Evolutionary conservation across 768 basidiomycete genomes (phyloP).

Genomic region (Amanita jacksonii): DNA sequence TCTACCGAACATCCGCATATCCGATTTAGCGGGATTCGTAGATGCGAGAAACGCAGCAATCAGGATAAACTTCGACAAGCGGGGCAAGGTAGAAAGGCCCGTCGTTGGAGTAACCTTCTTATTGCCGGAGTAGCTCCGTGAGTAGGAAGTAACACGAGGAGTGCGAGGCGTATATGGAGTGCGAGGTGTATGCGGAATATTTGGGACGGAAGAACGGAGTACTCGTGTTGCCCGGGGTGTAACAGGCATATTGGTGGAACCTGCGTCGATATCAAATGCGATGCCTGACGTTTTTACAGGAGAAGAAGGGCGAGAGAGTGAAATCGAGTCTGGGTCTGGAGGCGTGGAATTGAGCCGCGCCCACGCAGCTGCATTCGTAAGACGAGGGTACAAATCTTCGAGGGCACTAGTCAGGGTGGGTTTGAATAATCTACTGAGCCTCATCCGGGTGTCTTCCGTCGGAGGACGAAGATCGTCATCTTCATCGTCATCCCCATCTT

Average conservation of each 20-base stretch:
- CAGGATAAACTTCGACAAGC: constrained; percentile 67
- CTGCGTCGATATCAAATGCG: not conserved
- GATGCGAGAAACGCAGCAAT: constrained; percentile 76
- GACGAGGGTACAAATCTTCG: constrained; percentile 59
- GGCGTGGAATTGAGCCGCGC: constrained; percentile 21
- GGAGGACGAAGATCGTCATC: constrained; percentile 25
- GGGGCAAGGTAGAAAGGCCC: constrained; percentile 36
- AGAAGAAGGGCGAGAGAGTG: constrained; percentile 1
- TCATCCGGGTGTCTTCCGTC: constrained; percentile 52
- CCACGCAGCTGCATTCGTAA: constrained; percentile 58
- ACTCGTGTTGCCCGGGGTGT: not conserved
- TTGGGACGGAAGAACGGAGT: constrained; percentile 5
- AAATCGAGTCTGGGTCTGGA: constrained; percentile 1
- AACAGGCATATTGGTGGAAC: not conserved
- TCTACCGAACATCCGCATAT: constrained; percentile 76
- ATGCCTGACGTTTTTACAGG: not conserved
- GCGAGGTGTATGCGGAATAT: constrained; percentile 2
- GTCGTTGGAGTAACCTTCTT: constrained; percentile 3
- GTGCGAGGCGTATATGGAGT: constrained; percentile 8
- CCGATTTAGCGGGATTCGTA: constrained; percentile 74
- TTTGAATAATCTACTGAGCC: constrained; percentile 53
- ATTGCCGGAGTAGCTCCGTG: not conserved
- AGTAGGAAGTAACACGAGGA: not conserved
- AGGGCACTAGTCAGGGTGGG: constrained; percentile 53
- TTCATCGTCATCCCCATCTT: constrained; percentile 11